Evolutionary conservation across 2,329 filamentous ascomycete genomes (phyloP).

Genomic region (Exophiala phaeomuriformis): DNA sequence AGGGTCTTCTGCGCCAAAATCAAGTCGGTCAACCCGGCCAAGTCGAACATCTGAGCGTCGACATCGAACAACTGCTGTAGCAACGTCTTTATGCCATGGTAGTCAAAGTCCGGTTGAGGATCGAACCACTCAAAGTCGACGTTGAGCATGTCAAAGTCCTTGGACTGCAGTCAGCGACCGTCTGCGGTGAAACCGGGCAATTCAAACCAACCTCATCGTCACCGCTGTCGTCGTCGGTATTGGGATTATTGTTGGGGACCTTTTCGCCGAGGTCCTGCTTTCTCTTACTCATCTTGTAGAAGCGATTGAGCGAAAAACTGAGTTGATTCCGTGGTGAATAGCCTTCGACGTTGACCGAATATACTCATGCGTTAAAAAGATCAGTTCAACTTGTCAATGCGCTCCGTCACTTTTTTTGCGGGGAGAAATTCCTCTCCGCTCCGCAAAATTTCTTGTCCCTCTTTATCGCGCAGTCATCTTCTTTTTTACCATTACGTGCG

Average conservation of each 20-base stretch:
- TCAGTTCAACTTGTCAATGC: neutral
- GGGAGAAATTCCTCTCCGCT: conserved; percentile 6
- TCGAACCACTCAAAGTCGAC: conserved; percentile 99
- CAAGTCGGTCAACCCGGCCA: conserved; percentile 77
- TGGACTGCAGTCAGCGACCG: conserved; percentile 1
- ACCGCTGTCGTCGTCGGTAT: conserved; percentile 24
- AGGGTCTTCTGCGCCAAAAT: conserved; percentile 80
- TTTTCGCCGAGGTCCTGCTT: conserved; percentile 23
- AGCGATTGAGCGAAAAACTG: neutral
- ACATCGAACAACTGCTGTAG: conserved; percentile 87
- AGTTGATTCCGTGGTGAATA: neutral
- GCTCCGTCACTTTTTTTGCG: conserved; percentile 6
- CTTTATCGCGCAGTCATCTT: conserved; percentile 2
- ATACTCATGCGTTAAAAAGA: neutral
- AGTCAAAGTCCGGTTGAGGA: conserved; percentile 80
- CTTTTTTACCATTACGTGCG: neutral
- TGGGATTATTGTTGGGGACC: conserved; percentile 12
- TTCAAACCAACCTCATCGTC: conserved; percentile 35
- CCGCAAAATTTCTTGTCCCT: conserved; percentile 3
- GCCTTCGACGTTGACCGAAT: neutral
- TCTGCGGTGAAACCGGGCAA: conserved; percentile 1
- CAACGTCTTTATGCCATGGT: conserved; percentile 86
- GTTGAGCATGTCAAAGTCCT: conserved; percentile 88
- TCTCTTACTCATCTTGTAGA: conserved; percentile 23
- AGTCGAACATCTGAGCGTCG: conserved; percentile 76